A percentile compares a stretch with the other conserved stretches of the same genome.
These are phyloP conservation scores for Coffea eugenioides DNA, from an alignment of 257 asterid genomes.

Conservation along the genomic window DNA sequence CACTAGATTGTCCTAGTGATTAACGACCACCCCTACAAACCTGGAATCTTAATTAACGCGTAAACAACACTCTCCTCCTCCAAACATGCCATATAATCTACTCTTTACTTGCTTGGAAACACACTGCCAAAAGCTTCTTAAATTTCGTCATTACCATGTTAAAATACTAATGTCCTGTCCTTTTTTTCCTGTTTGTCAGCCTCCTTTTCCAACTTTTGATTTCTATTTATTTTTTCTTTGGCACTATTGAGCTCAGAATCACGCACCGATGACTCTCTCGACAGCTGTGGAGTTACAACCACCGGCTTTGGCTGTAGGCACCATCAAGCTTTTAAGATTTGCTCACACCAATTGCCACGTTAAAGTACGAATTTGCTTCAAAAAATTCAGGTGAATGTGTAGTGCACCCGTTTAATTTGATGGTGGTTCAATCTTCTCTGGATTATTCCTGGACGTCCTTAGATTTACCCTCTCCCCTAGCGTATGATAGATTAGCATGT, in stretches of 20 bases:
- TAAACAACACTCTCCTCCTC: not conserved
- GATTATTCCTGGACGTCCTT: too few relatives aligned
- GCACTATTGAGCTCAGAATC: conserved; percentile 32
- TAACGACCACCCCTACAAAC: not conserved
- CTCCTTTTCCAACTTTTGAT: conserved; percentile 10
- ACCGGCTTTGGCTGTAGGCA: too few relatives aligned
- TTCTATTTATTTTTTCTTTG: not conserved
- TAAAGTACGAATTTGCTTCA: too few relatives aligned
- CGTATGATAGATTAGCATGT: too few relatives aligned
- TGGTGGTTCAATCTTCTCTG: too few relatives aligned
- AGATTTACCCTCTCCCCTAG: too few relatives aligned
- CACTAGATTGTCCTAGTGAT: not conserved
- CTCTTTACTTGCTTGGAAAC: not conserved
- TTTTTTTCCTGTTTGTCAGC: conserved; percentile 10
- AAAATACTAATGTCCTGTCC: not conserved
- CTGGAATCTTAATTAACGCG: not conserved
- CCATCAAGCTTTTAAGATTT: too few relatives aligned
- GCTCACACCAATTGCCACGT: too few relatives aligned
- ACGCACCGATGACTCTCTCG: conserved; percentile 18
- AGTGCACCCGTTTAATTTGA: too few relatives aligned
- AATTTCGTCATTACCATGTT: not conserved
- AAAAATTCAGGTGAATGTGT: too few relatives aligned
- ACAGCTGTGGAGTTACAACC: conserved; percentile 21
- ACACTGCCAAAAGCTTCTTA: conserved; percentile 8
- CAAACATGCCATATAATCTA: not conserved